Conservation (phyloP, 176 grass and related monocot genomes). For the Puya raimondii region DNA sequence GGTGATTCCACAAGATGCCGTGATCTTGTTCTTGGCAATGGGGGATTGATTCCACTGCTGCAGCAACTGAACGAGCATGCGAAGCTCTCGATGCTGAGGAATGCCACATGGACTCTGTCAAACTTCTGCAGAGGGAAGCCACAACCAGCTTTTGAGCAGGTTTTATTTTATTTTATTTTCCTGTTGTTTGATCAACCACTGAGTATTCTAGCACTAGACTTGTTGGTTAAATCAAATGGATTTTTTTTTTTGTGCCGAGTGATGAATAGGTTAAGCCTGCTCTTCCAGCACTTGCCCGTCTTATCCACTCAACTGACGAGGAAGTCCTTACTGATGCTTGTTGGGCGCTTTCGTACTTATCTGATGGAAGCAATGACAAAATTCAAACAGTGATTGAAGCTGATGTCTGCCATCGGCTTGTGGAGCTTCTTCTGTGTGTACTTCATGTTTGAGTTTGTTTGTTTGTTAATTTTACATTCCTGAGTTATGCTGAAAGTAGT, state of each 20-base stretch:
- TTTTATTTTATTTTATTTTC: constrained; percentile 13
- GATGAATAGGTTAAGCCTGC: constrained; percentile 76
- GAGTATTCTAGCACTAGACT: too few relatives aligned
- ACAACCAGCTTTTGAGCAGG: constrained; percentile 94
- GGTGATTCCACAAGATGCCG: constrained; percentile 95
- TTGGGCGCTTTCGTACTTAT: constrained; percentile 95
- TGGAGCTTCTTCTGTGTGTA: constrained; percentile 79
- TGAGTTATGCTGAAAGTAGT: not conserved
- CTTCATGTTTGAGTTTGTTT: not conserved
- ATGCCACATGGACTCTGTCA: constrained; percentile 98
- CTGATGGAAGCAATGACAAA: constrained; percentile 97
- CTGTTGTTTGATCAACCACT: too few relatives aligned
- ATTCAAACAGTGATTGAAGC: constrained; percentile 94
- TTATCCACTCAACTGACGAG: constrained; percentile 93
- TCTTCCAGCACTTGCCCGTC: constrained; percentile 69
- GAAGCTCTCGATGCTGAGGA: constrained; percentile 97
- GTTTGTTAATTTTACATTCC: not conserved
- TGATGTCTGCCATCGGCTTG: constrained; percentile 82
- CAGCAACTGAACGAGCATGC: constrained; percentile 87
- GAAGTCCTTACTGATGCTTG: constrained; percentile 99
- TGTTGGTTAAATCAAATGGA: too few relatives aligned
- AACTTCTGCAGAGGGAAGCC: constrained; percentile 99
- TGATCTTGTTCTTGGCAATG: constrained; percentile 82
- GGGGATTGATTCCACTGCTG: constrained; percentile 69
- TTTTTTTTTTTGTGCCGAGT: constrained; percentile 2